phyloP scores from a whole-genome alignment of 1,139 yeast species.

The Geotrichum phurueaensis region DNA sequence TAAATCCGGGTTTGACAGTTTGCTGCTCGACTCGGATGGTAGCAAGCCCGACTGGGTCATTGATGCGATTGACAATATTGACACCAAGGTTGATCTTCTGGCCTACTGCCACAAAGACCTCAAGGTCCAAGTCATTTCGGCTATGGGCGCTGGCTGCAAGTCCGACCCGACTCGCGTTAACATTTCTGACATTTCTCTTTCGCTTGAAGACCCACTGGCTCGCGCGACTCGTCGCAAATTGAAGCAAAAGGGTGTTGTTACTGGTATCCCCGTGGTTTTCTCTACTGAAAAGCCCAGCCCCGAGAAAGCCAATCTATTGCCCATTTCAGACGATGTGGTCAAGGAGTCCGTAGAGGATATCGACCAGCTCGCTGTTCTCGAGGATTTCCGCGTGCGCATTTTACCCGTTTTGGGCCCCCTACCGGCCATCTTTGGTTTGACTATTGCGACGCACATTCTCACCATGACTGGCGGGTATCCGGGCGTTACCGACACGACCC shows the following conservation, averaged over 20 bases:
- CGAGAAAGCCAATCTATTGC: conserved; percentile 78
- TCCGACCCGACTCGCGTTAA: conserved; percentile 79
- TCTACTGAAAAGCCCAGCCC: conserved; percentile 97
- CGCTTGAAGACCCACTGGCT: conserved; percentile 94
- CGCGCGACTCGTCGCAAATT: conserved; percentile 78
- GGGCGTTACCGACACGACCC: conserved; percentile 53
- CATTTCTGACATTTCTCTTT: conserved; percentile 66
- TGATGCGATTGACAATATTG: conserved; percentile 94
- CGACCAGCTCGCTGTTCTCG: conserved; percentile 78
- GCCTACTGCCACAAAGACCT: conserved; percentile 62
- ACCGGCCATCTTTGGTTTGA: conserved; percentile 93
- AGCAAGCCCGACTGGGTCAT: conserved; percentile 48
- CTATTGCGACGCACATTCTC: conserved; percentile 77
- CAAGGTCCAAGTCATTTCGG: conserved; percentile 55
- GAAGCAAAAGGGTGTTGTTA: conserved; percentile 66
- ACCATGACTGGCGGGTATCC: conserved; percentile 73
- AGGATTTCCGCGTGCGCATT: conserved; percentile 86
- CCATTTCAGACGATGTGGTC: conserved; percentile 72
- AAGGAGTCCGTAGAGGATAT: conserved; percentile 62
- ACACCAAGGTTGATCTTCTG: conserved; percentile 84
- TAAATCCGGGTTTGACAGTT: conserved; percentile 38
- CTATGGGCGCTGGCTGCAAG: conserved; percentile 96
- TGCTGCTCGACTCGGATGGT: conserved; percentile 47
- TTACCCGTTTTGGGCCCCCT: conserved; percentile 92
- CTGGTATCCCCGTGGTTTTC: conserved; percentile 81